Base-by-base conservation (phyloP, 192 early-diverging fungal species). In the Mortierella claussenii region DNA sequence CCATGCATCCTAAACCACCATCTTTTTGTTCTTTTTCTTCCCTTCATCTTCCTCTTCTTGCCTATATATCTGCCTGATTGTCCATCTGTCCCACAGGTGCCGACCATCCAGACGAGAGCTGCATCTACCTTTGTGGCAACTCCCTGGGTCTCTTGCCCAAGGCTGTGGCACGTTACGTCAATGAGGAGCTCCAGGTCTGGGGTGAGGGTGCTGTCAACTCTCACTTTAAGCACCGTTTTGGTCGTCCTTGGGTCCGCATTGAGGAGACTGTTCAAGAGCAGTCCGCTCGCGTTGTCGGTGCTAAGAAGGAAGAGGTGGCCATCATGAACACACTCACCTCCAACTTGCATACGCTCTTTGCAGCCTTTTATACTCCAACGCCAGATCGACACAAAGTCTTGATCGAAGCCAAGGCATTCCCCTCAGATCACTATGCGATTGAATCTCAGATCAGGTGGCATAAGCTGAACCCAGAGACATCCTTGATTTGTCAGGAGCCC, bases 111-210 rank as follows among this genome's bases (percentile, higher is more conserved):
- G 69, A 85, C 26, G 79, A 81, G 18, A 44, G 68, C 21, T 88
- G 83, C 46, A 81, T 90, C 13, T 99, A 99, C 78, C 82, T 99
- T 49, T 94, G 95, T 78, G 97, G 97, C 24, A 98, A 99, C 83
- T 97, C 95, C 9, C 86, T 99, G 13, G 96, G 97, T 5, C 83
- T 98, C 61, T 84, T 92, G 75, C 95, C 97, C 33, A 87, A 84
- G 40, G 74, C 82, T 13, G 86, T 92, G 1, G 78, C 85, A 21
- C 79, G 80, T 11, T 75, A 91, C 7, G 68, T 99, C n/a, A 86
- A 83, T 45, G 88, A 99, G 80, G 97, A 99, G 75, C 80, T 99
- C 60, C 89, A 96, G 46, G 89, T 91, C 36, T 99, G 97, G 97
- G 90, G 86, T 53, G 63, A 83, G 48, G 89, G 88, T 13, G 97